Conservation (phyloP, 768 basidiomycete genomes). For the Solioccasus polychromus region DNA sequence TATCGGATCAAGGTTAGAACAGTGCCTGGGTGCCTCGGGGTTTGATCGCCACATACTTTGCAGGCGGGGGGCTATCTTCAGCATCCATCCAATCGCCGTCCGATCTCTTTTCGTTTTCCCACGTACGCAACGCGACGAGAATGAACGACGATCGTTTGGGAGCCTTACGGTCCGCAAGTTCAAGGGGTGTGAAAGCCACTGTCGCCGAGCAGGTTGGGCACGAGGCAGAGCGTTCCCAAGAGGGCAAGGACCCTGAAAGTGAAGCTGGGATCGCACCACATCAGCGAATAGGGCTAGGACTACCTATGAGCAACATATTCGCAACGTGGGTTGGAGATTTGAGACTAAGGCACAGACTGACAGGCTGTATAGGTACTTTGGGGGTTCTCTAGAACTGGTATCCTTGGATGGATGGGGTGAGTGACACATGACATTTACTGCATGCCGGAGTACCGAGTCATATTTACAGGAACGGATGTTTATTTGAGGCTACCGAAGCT, state of each 20-base stretch:
- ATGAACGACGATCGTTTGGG: conserved; percentile 65
- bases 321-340: conserved; percentile 58
- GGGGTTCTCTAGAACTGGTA: conserved; percentile 74
- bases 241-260: conserved; percentile 37
- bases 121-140: conserved; percentile 70
- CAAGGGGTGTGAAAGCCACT: conserved; percentile 68
- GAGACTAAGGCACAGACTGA: background rate
- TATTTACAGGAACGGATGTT: conserved; percentile 67
- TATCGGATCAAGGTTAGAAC: conserved; percentile 84
- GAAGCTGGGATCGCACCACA: conserved; percentile 49
- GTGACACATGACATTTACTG: conserved; percentile 21
- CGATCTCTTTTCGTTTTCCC: conserved; percentile 89
- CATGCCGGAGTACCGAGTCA: conserved; percentile 1
- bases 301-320: conserved; percentile 89
- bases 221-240: conserved; percentile 22
- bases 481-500: conserved; percentile 79
- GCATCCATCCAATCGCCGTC: conserved; percentile 57
- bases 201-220: conserved; percentile 70
- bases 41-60: conserved; percentile 6
- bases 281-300: conserved; percentile 72
- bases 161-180: conserved; percentile 62
- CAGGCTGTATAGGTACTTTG: conserved; percentile 60
- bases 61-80: conserved; percentile 70
- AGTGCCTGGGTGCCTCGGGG: background rate
- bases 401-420: conserved; percentile 83